Evolutionary conservation across 2,329 filamentous ascomycete genomes (phyloP).

Genomic region (Xylaria sp.): DNA sequence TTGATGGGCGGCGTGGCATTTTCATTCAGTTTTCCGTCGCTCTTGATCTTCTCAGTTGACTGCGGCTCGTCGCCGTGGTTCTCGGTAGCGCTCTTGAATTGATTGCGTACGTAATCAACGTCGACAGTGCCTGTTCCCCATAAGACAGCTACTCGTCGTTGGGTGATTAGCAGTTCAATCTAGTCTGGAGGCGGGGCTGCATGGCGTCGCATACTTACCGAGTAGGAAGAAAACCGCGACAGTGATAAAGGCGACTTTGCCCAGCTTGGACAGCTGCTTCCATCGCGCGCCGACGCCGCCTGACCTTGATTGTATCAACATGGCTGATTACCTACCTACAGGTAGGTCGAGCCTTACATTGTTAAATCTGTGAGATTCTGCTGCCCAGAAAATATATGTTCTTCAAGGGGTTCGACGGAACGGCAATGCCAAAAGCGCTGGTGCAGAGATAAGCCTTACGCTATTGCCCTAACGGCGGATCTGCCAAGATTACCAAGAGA

Average conservation of each 20-base stretch:
- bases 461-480: too few relatives aligned
- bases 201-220: conserved; percentile 18
- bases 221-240: conserved; percentile 19
- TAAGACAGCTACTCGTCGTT: conserved; percentile 20
- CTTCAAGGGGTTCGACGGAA: background rate
- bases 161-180: conserved; percentile 11
- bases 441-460: background rate
- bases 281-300: conserved; percentile 21
- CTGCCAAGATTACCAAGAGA: too few relatives aligned
- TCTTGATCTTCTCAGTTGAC: background rate
- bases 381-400: background rate
- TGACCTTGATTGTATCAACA: conserved; percentile 18
- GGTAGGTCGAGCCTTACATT: background rate
- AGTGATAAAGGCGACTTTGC: conserved; percentile 9
- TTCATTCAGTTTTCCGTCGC: background rate
- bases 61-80: conserved; percentile 17
- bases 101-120: conserved; percentile 27
- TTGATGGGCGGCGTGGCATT: background rate
- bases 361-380: background rate
- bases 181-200: background rate
- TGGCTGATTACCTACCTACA: background rate
- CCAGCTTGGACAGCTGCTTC: conserved; percentile 23
- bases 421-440: conserved; percentile 1
- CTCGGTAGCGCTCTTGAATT: conserved; percentile 5
- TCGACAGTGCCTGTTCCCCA: conserved; percentile 29